A percentile compares a stretch with the other conserved stretches of the same genome.
Conservation (phyloP, 495 filamentous ascomycete genomes). For the Penicillium daleae region DNA sequence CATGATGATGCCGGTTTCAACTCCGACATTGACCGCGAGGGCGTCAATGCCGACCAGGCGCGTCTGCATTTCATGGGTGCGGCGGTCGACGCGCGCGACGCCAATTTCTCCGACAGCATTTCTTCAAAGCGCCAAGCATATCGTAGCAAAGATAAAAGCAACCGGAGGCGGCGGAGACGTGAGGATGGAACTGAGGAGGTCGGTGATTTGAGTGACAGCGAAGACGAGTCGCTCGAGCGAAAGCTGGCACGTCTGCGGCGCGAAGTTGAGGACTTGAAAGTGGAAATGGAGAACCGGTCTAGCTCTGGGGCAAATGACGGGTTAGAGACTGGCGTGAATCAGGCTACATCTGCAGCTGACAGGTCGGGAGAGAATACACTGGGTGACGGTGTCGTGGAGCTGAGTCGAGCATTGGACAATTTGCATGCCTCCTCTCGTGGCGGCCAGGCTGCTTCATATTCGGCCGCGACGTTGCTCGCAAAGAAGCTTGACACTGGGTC, state of each 20-base stretch:
- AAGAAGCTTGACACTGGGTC: slow-evolving; percentile 34
- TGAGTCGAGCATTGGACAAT: slow-evolving; percentile 67
- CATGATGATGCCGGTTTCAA: slow-evolving; percentile 58
- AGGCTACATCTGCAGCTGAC: slow-evolving; percentile 15
- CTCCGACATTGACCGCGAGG: slow-evolving; percentile 71
- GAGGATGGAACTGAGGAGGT: slow-evolving; percentile 59
- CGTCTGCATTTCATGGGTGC: slow-evolving; percentile 78
- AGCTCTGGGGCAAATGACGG: slow-evolving; percentile 15
- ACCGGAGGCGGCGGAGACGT: slow-evolving; percentile 60
- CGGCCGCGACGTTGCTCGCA: slow-evolving; percentile 41
- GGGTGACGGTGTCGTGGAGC: slow-evolving; percentile 55
- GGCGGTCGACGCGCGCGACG: slow-evolving; percentile 70
- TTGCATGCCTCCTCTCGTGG: slow-evolving; percentile 51
- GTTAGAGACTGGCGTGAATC: background rate
- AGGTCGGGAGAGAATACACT: slow-evolving; percentile 37
- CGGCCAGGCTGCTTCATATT: slow-evolving; percentile 29
- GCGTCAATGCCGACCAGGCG: slow-evolving; percentile 73
- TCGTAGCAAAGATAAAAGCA: slow-evolving; percentile 59
- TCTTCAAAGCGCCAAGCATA: slow-evolving; percentile 79
- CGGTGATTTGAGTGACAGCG: slow-evolving; percentile 69
- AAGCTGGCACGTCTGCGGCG: slow-evolving; percentile 78
- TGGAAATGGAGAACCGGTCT: slow-evolving; percentile 53
- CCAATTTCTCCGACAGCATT: slow-evolving; percentile 84
- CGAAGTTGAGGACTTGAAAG: slow-evolving; percentile 78
- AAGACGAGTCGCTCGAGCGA: slow-evolving; percentile 70